Conservation (phyloP, 345 rosid genomes). For the Ricinus communis region DNA sequence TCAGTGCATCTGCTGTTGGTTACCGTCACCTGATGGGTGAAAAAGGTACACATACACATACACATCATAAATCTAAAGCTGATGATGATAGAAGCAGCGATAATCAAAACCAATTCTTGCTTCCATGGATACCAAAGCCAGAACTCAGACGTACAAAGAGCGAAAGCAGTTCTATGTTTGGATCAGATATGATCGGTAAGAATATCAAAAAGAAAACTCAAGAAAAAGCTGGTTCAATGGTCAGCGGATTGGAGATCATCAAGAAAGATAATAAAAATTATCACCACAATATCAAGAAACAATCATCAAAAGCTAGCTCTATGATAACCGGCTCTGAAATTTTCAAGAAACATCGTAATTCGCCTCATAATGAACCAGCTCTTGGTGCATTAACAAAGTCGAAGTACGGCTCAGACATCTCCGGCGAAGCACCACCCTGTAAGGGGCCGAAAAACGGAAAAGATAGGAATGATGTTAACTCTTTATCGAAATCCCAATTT, state of each 20-base stretch:
- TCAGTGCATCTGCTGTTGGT: constrained; percentile 74
- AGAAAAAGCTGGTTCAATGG: constrained; percentile 29
- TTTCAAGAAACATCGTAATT: neutral
- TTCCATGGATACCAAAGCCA: constrained; percentile 34
- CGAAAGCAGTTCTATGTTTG: constrained; percentile 65
- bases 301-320: constrained; percentile 2
- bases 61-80: neutral
- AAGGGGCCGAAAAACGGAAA: neutral
- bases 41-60: constrained; percentile 37
- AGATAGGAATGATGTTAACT: neutral
- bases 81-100: constrained; percentile 21
- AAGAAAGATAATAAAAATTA: neutral
- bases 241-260: constrained; percentile 23
- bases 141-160: constrained; percentile 72
- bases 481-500: constrained; percentile 12
- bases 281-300: neutral
- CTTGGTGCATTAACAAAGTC: neutral
- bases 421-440: neutral
- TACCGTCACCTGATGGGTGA: constrained; percentile 77
- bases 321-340: constrained; percentile 10
- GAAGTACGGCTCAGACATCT: neutral
- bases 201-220: constrained; percentile 15
- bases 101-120: constrained; percentile 13
- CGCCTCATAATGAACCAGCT: constrained; percentile 3
- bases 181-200: constrained; percentile 22